A percentile compares a stretch with the other conserved stretches of the same genome.
These are phyloP conservation scores for Dictyostelium citrinum DNA, from an alignment of 78 protist genomes.

Conservation along the genomic window DNA sequence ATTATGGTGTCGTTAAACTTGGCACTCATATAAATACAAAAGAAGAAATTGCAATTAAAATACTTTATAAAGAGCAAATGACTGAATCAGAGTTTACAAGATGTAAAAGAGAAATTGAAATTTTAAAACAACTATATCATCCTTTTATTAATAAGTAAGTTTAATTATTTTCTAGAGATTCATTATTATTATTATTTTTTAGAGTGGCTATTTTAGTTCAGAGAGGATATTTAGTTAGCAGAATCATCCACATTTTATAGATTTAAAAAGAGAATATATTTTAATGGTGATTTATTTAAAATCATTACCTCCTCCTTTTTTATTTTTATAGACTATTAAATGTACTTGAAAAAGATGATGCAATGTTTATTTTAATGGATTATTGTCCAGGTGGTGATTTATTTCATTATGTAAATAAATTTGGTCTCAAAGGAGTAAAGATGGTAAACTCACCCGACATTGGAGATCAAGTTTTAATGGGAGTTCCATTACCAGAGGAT, in stretches of 20 bases:
- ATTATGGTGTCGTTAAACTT: constrained; percentile 51
- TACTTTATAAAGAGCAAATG: constrained; percentile 54
- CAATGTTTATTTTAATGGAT: constrained; percentile 76
- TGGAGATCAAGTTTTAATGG: constrained; percentile 36
- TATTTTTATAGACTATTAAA: not conserved
- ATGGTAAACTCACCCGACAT: not conserved
- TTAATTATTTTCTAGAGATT: not conserved
- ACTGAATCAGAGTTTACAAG: constrained; percentile 25
- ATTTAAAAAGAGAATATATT: too few species aligned
- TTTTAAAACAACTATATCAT: constrained; percentile 33
- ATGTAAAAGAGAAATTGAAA: constrained; percentile 63
- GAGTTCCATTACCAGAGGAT: constrained; percentile 55
- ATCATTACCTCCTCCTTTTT: too few species aligned
- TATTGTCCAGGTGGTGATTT: constrained; percentile 70
- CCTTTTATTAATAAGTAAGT: constrained; percentile 47
- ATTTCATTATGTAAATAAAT: constrained; percentile 12
- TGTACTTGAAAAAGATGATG: constrained; percentile 50
- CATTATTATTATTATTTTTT: too few species aligned
- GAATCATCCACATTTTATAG: too few species aligned
- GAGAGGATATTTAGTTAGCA: too few species aligned
- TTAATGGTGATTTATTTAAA: too few species aligned
- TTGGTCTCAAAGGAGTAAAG: constrained; percentile 18
- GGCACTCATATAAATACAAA: constrained; percentile 25
- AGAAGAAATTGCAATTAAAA: constrained; percentile 50
- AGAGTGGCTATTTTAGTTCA: too few species aligned